A percentile compares a stretch with the other conserved stretches of the same genome.
phyloP scores from a whole-genome alignment of 2,329 filamentous ascomycete species.

The Sordariomycetes sp. region DNA sequence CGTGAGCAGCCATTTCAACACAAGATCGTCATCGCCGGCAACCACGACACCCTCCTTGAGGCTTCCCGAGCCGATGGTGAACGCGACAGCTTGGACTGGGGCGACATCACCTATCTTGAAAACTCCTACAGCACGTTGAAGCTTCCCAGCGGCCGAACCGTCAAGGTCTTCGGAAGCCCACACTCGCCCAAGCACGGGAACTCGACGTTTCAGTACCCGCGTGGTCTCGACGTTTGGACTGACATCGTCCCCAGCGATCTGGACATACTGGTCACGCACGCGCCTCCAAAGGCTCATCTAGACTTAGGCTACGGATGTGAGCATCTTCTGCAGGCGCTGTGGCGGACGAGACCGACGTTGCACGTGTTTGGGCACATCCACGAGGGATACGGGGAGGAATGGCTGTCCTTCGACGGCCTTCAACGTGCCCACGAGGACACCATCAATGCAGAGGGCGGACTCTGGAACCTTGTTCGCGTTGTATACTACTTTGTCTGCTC shows the following conservation, averaged over 20 bases:
- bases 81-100: constrained; percentile 11
- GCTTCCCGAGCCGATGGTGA: not conserved
- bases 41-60: constrained; percentile 29
- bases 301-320: constrained; percentile 22
- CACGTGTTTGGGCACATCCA: constrained; percentile 62
- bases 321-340: constrained; percentile 33
- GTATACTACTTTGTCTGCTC: not conserved
- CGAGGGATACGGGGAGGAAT: constrained; percentile 32
- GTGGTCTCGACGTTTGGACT: constrained; percentile 16
- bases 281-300: constrained; percentile 23
- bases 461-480: not conserved
- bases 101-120: constrained; percentile 14
- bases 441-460: constrained; percentile 1
- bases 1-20: constrained; percentile 22
- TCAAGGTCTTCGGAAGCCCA: constrained; percentile 21
- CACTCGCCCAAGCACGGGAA: constrained; percentile 20
- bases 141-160: constrained; percentile 15
- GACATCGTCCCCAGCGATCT: constrained; percentile 12
- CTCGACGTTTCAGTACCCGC: constrained; percentile 32
- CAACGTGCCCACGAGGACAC: constrained; percentile 4
- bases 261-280: constrained; percentile 30
- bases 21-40: constrained; percentile 36
- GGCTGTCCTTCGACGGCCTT: constrained; percentile 14
- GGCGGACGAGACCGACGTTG: constrained; percentile 46
- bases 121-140: constrained; percentile 9